Evolutionary conservation across 306 rosid genomes (phyloP), one percentile per base, ranked within the genome.

Genomic region (Cicer pinnatifidum): DNA sequence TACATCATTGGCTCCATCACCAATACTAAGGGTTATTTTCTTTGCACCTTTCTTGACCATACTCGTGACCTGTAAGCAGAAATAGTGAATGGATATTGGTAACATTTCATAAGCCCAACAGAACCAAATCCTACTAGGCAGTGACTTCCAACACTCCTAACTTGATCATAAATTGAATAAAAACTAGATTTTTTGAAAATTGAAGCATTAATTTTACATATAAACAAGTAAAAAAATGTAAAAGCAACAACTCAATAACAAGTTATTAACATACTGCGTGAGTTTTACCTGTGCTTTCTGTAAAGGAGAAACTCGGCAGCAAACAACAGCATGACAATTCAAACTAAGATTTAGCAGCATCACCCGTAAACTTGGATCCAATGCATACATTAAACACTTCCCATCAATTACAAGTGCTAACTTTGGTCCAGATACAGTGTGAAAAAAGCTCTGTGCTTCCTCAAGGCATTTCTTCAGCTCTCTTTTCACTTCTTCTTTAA

Each of bases 1-100:
- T 62, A 93, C 98, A 84, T 93, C 98, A 83, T 93, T 93, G 75
- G 98, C 98, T 83, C 98, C 98, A 82, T 93, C 98, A 82, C 98
- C 98, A 79, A 94, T 91, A 78, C 97, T 80, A 47, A 94, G 90
- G 70, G 98, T 94, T 79, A 94, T 91, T 80, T 87, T 94, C 41
- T 8, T 43, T 66, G 96, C 98, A 79, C 96, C 97, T 84, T 94
- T 94, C 86, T 87, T 94, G 59, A 94, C 97, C 89, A 94, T 51
- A 86, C 94, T 94, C 8, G 98, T 94, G 38, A 94, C 98, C 97
- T 94, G 84, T 57, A 76, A 54, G 70, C 67, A 82, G 67, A 50
- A 38, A 71, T n/a, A 68, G 54, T 47, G 59, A 78, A 79, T 12
- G 70, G 28, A 79, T 60, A 6, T 66, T 70, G n/a, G 61, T 54